Conservation (phyloP, 2,329 filamentous ascomycete species). For the Colletotrichum navitas region DNA sequence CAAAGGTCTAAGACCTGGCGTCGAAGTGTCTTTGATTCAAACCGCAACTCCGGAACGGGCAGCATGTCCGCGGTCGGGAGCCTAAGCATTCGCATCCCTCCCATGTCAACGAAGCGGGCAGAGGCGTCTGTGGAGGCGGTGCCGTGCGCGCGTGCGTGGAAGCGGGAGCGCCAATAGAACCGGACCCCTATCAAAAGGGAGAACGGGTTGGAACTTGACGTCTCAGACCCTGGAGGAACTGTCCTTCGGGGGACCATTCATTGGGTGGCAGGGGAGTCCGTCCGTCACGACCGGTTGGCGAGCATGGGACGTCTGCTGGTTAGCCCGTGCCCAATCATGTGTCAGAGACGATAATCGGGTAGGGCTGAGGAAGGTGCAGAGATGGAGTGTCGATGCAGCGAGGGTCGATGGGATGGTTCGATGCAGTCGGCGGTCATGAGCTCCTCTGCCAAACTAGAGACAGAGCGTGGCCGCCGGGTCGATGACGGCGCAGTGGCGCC, state of each 20-base stretch:
- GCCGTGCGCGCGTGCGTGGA: neutral
- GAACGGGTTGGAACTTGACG: slow-evolving; percentile 8
- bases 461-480: slow-evolving; percentile 13
- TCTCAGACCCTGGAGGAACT: slow-evolving; percentile 20
- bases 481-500: slow-evolving; percentile 37
- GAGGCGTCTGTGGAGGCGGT: neutral
- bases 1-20: slow-evolving; percentile 2
- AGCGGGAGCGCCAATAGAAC: slow-evolving; percentile 10
- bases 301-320: slow-evolving; percentile 5
- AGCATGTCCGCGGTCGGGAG: slow-evolving; percentile 13
- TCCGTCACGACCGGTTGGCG: neutral
- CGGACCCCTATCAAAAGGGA: slow-evolving; percentile 6
- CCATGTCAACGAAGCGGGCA: slow-evolving; percentile 20
- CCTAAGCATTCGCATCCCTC: slow-evolving; percentile 11
- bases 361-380: slow-evolving; percentile 40
- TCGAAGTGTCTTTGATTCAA: slow-evolving; percentile 1
- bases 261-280: neutral
- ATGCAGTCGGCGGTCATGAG: slow-evolving; percentile 21
- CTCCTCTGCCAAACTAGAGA: slow-evolving; percentile 8
- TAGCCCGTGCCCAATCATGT: neutral
- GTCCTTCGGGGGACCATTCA: neutral
- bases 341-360: slow-evolving; percentile 1
- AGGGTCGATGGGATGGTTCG: neutral
- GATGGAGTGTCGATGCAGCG: slow-evolving; percentile 17
- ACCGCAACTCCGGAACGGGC: slow-evolving; percentile 26